Evolutionary conservation across 371 early-diverging fungal species (phyloP), one percentile per base, ranked within the genome.

Genomic region (Mortierella sp.): DNA sequence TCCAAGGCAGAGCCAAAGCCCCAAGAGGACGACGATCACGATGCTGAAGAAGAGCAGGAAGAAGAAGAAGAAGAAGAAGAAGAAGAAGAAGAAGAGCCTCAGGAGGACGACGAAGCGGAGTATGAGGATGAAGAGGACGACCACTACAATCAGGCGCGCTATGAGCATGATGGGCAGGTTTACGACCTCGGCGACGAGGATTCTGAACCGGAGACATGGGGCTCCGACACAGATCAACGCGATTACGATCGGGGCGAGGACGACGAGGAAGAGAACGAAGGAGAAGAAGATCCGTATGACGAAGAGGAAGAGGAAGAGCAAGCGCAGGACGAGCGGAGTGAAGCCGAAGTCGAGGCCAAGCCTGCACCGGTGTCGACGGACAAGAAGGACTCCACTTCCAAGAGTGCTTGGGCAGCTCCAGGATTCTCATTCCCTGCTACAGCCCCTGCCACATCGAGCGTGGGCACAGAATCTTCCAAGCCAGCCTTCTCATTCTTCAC

Each of bases 171-270:
- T 64, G 85, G 85, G 16, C 79, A 81, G 48, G 78, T 64, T 10
- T 81, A 82, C 70, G 79, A 76, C 1, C 37, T 81, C 51, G 80
- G 74, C 16, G 81, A 79, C 28, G 86, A 79, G 1, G 86, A 71
- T 0, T 81, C 82, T 19, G 82, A 86, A 16, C 76, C 79, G 1
- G 82, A 78, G 51, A 73, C 82, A 43, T 80, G 81, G 85, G 85
- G 81, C 1, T 81, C 81, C 3, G 85, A 84, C 37, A 81, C 81
- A 26, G 85, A 84, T 26, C 85, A 84, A 51, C 81, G 78, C 40
- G 85, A 80, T 46, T 72, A 69, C n/a, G 80, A 80, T 26, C 67
- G 76, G 21, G 83, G 67, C 5, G 80, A 74, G 24, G 78, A 64
- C 6, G 80, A 75, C 9, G 77, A 76, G 24, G 72, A 79, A 2